Evolutionary conservation across 352 stramenopile species (phyloP).

Genomic region (Globisporangium cystogenes): DNA sequence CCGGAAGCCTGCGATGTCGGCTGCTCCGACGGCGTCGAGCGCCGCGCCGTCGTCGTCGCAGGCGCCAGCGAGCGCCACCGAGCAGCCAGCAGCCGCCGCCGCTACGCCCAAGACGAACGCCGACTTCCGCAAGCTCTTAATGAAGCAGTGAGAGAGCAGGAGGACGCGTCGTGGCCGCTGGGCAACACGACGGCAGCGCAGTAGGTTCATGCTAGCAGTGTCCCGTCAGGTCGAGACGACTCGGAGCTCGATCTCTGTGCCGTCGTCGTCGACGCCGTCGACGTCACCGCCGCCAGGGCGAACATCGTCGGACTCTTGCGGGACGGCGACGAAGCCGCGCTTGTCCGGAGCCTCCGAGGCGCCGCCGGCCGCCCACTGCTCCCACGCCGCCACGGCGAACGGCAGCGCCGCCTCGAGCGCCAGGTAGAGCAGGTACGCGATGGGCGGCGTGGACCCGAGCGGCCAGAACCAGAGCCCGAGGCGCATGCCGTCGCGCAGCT

Average conservation of each 20-base stretch:
- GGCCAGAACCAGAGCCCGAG: conserved; percentile 70
- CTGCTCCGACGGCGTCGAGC: background rate
- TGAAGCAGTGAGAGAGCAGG: conserved; percentile 24
- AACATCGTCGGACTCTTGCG: background rate
- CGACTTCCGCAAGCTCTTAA: conserved; percentile 62
- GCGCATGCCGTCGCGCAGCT: conserved; percentile 59
- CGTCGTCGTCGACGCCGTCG: background rate
- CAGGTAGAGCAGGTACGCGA: conserved; percentile 66
- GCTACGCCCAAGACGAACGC: conserved; percentile 54
- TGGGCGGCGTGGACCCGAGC: conserved; percentile 50
- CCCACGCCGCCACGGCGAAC: conserved; percentile 35
- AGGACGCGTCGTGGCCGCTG: no score
- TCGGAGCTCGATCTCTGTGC: background rate
- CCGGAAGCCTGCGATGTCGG: conserved; percentile 17
- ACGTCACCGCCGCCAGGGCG: background rate
- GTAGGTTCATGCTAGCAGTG: no score
- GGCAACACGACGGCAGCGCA: background rate
- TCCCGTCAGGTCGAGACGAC: conserved; percentile 3
- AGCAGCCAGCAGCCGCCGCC: background rate
- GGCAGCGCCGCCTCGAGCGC: conserved; percentile 44
- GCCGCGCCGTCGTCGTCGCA: background rate
- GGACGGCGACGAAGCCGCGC: background rate
- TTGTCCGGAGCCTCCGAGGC: background rate
- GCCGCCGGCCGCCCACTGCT: background rate
- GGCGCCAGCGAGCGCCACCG: background rate